Base-by-base conservation (phyloP, 495 filamentous ascomycete species). In the Neurospora pannonica region DNA sequence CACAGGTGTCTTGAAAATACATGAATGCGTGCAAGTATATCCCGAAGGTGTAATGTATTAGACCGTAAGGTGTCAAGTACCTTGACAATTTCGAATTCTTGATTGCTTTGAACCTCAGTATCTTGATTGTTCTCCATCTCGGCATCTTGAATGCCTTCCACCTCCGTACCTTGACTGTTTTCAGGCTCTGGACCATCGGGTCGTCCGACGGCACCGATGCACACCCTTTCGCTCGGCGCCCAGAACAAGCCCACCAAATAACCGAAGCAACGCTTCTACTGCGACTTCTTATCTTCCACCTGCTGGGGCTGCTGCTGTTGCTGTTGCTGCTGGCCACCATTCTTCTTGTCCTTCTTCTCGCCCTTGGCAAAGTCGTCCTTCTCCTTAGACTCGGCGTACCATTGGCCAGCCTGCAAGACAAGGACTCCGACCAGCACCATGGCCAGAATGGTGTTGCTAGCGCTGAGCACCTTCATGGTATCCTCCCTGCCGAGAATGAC, bases 381-480 rank as follows among this genome's bases (percentile, higher is more conserved):
- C 82, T 98, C 94, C 88, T 96, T 97, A 75, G 90, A 85, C 88
- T 97, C 94, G 36, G 97, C 96, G 85, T 99, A 99, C 96, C 96
- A 99, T 87, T 98, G 95, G 15, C 97, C 96, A 9, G 94, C 95
- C 89, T 99, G 97, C 79, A 99, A 85, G 38, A 97, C 93, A 75
- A 99, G 78, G 37, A 99, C 93, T 4, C 96, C 96, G 0, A 97
- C 90, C 71, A 98, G 82, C 36, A 99, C 93, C 46, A 99, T 85
- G 70, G 95, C 96, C 48, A 98, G 78, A 76, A 99, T 99, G 4
- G 95, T 97, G 81, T 98, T 97, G 82, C 93, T 97, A 37, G 96
- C 96, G n/a, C 94, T 91, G 75, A 98, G 83, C 37, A 99, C 96
- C 85, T 91, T 92, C 74, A 99, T 81, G 69, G 89, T 93, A 80